Base-by-base conservation (phyloP, 441 rosid genomes). In the Euphorbia celastroides region DNA sequence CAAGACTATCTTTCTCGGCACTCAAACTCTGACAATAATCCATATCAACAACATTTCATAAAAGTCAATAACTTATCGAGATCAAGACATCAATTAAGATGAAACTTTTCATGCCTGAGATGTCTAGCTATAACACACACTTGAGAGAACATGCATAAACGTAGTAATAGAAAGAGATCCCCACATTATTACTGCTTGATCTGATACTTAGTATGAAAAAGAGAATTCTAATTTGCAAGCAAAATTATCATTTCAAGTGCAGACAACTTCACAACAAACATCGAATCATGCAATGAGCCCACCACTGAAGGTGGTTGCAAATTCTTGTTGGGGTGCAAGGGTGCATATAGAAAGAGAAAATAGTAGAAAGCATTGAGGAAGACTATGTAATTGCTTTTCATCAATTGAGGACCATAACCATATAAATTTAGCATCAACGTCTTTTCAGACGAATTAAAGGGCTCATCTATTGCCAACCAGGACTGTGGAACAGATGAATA, bases 1-100 rank as follows among this genome's bases (percentile, higher is more conserved):
- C 97, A 0, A 94, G 97, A 42, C 96, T 77, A 23, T 94, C 97
- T 70, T 94, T 89, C 88, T 91, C 97, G 8, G 96, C 96, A 61
- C 97, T 68, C 84, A 91, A 75, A 82, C 86, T 89, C 97, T 89
- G 82, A 17, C 60, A 72, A 68, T 44, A 75, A 48, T 25, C 10
- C 48, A 62, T 44, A 41, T 22, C 42, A 30, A 59, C 31, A 65
- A 46, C 7, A 48, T 48, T 48, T 17, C 23, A 58, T 68, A 17
- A 70, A n/a, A n/a, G 34, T 59, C 60, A 64, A 23, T 50, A 50
- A 17, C 26, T 6, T 57, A 54, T 26, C 32, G 19, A 48, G 52
- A 17, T 48, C 56, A 51, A n/a, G 8, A 51, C 10, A 51, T 51
- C 23, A 19, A 7, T 19, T 23, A 48, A 48, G 22, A 16, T 3